Percentiles rank a stretch among this genome's conserved stretches.
Conservation (phyloP, 2,329 filamentous ascomycete species). For the Magnaporthiopsis rhizophila region DNA sequence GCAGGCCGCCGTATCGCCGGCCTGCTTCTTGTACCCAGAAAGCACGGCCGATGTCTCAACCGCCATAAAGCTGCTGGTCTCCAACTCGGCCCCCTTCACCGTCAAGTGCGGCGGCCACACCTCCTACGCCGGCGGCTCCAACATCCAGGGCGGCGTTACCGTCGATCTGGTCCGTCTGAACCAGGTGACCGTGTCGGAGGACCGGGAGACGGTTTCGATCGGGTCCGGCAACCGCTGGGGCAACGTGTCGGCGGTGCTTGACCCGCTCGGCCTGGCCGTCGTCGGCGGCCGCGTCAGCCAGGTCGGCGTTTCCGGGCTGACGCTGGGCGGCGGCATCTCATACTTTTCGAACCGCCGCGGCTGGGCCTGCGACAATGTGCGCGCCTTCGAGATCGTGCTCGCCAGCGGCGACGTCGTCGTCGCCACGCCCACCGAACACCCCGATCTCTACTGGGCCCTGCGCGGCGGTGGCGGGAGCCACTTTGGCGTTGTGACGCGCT, state of each 20-base stretch:
- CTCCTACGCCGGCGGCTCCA: conserved; percentile 34
- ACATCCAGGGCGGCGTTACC: conserved; percentile 29
- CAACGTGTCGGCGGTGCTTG: conserved; percentile 29
- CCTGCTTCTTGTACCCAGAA: conserved; percentile 27
- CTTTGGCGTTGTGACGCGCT: conserved; percentile 42
- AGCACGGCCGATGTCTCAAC: conserved; percentile 20
- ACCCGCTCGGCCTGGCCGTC: conserved; percentile 32
- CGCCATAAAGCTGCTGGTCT: conserved; percentile 15
- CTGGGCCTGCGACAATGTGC: conserved; percentile 40
- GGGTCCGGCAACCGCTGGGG: conserved; percentile 38
- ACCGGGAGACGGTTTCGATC: conserved; percentile 28
- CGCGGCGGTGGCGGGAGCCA: conserved; percentile 51
- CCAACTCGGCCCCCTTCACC: conserved; percentile 29
- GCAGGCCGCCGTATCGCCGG: conserved; percentile 17
- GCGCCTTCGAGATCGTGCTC: conserved; percentile 44
- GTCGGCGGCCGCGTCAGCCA: conserved; percentile 38
- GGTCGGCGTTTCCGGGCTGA: conserved; percentile 37
- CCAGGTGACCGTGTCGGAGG: conserved; percentile 22
- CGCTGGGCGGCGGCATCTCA: conserved; percentile 46
- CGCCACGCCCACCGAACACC: conserved; percentile 31
- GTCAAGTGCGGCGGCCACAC: conserved; percentile 42
- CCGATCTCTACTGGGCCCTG: conserved; percentile 44
- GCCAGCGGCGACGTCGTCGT: conserved; percentile 38
- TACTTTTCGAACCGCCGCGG: conserved; percentile 44
- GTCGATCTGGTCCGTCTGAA: conserved; percentile 35